phyloP scores from a whole-genome alignment of 306 rosid species.

The Vachellia pachyceras region DNA sequence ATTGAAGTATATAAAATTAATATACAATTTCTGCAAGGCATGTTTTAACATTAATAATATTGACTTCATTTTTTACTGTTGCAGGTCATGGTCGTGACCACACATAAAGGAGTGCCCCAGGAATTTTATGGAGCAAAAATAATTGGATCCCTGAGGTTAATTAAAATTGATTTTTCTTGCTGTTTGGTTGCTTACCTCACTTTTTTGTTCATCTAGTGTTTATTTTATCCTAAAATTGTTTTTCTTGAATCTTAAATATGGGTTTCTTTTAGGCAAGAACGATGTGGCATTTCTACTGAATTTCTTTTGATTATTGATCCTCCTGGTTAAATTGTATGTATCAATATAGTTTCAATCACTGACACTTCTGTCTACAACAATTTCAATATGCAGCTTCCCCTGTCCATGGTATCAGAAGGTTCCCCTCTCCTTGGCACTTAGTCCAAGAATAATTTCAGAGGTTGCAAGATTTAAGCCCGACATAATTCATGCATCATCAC shows the following conservation, averaged over 20 bases:
- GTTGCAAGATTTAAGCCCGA: slow-evolving; percentile 82
- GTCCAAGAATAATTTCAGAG: slow-evolving; percentile 82
- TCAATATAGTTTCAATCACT: not conserved
- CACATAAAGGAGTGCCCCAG: slow-evolving; percentile 92
- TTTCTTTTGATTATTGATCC: slow-evolving; percentile 5
- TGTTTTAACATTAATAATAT: not conserved
- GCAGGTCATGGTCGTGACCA: slow-evolving; percentile 96
- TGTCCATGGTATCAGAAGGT: slow-evolving; percentile 73
- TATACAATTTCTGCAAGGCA: not conserved
- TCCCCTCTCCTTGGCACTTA: slow-evolving; percentile 79
- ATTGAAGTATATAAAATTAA: not conserved
- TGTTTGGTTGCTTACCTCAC: slow-evolving; percentile 19
- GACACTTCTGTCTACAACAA: not conserved
- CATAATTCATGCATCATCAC: slow-evolving; percentile 83
- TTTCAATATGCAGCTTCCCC: slow-evolving; percentile 59
- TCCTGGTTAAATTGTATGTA: not conserved
- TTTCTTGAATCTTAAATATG: slow-evolving; percentile 8
- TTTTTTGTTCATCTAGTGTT: slow-evolving; percentile 21
- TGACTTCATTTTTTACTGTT: slow-evolving; percentile 30
- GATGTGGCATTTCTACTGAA: not conserved
- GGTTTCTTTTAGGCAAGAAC: not conserved
- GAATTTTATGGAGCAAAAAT: slow-evolving; percentile 93
- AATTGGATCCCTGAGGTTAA: slow-evolving; percentile 89
- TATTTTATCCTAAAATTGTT: not conserved
- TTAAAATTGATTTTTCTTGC: slow-evolving; percentile 3